Evolutionary conservation across 2,329 filamentous ascomycete genomes (phyloP), one percentile per base, ranked within the genome.

Genomic region (Diaporthe aspalathi): DNA sequence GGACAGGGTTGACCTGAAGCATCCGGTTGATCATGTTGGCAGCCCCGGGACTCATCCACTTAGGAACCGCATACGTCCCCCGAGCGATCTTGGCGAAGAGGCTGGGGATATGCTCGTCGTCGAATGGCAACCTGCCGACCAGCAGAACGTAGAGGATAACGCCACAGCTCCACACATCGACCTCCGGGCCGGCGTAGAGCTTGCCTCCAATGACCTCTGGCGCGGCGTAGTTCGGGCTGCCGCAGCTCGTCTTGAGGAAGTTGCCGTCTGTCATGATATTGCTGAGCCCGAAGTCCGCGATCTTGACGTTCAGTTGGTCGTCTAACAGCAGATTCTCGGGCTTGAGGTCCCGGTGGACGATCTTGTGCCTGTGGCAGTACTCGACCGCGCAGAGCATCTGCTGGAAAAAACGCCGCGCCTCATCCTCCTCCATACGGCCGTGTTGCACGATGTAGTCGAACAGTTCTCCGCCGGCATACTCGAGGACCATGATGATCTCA

Each of bases 201-300:
- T 98, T 99, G 29, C 96, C 96, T 69, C 95, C 96, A 78, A 99
- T 98, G 73, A 99, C 96, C 81, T 99, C 96, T 8, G 96, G 96
- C 1, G 96, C 96, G 16, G 96, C 96, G 81, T 99, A 99, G 82
- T 99, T 99, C 52, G 96, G 96, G 79, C 95, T 98, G 67, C 96
- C 96, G 78, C 96, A 99, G 80, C 95, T 98, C 1, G 96, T 99
- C 84, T 98, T 98, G 78, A 99, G 89, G 80, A 99, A 99, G 81
- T 99, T 99, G 32, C 96, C 96, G 80, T 99, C 96, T 0, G 96
- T 98, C 96, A 99, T 99, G 83, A 99, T 99, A 80, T 99, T 99
- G 85, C 95, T 98, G 70, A 99, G 87, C 71, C 96, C 96, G 76
- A 99, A 99, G 83, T 99, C 96, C 77, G 96, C 96, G 84, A 99